Evolutionary conservation across 2,329 filamentous ascomycete species (phyloP), one percentile per base, ranked within the genome.

Genomic region (Fusarium compactum): DNA sequence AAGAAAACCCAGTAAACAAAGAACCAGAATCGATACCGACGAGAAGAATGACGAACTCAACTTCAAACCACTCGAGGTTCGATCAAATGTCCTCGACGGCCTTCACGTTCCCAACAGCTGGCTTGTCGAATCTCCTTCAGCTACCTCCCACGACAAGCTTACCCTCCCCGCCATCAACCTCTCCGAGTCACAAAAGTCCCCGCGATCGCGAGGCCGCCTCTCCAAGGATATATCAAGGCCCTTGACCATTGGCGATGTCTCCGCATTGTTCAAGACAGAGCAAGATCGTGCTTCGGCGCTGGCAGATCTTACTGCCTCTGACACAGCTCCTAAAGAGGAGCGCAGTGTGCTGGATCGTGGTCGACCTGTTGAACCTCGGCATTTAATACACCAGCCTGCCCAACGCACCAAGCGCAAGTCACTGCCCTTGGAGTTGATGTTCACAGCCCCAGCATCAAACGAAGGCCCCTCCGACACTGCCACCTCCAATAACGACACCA

Each of bases 311-410:
- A 44, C 40, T 8, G 32, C 32, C 8, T 4, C 27, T 1, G 56
- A 62, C 6, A 51, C 47, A 3, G 27, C 22, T 9, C 55, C 54
- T 0, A 62, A 5, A 0, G 34, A 20, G 3, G 50, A 53, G 27
- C 30, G 24, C 5, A 53, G 64, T 34, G 52, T 67, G 5, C 9
- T 67, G 12, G 62, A 67, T 30, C 64, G 64, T 12, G 64, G 64
- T 15, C 50, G 64, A 24, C 64, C 64, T 2, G 29, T 67, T 20
- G 62, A 67, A 30, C 45, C 64, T n/a, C 54, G 56, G 1, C 62
- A 67, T 62, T 47, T 67, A 25, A 67, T 67, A 47, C 64, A 45
- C 12, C 64, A 67, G 12, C 64, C 64, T 38, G 43, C 5, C 12
- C 54, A 53, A 29, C 29, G 15, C 15, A 20, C 30, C 24, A 45